These are phyloP conservation scores for Scenedesmus sp. DNA, from an alignment of 163 green algal genomes.

Conservation along the genomic window DNA sequence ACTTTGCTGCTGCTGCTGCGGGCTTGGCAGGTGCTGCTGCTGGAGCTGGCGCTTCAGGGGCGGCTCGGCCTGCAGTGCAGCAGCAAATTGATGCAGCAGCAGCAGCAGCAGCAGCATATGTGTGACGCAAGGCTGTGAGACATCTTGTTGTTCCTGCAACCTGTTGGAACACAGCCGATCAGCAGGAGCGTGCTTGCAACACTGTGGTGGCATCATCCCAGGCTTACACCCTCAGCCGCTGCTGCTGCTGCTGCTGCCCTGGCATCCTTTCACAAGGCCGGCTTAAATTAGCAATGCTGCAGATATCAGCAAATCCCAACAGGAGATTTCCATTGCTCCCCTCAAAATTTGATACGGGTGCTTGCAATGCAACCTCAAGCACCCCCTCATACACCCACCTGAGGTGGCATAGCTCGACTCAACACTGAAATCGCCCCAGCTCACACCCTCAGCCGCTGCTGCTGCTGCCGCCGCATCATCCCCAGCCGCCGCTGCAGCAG, in stretches of 20 bases:
- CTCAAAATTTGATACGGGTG: not conserved
- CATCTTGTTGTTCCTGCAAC: too few relatives aligned
- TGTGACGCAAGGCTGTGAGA: too few relatives aligned
- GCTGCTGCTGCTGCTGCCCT: not conserved
- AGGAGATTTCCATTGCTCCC: too few relatives aligned
- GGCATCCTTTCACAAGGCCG: too few relatives aligned
- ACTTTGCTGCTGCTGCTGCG: slow-evolving; percentile 12
- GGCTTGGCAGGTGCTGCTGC: not conserved
- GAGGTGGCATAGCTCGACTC: slow-evolving; percentile 19
- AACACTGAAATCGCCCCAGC: slow-evolving; percentile 33
- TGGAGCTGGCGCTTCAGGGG: not conserved
- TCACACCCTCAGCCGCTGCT: slow-evolving; percentile 1
- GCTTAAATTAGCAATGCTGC: too few relatives aligned
- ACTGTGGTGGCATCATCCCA: not conserved
- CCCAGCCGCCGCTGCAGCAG: slow-evolving; percentile 26
- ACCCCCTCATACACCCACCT: not conserved
- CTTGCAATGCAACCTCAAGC: not conserved
- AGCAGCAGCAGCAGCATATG: too few relatives aligned
- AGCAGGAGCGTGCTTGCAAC: not conserved
- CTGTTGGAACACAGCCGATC: too few relatives aligned
- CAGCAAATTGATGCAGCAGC: not conserved
- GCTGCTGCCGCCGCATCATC: not conserved
- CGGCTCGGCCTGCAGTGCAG: not conserved
- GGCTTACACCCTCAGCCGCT: not conserved
- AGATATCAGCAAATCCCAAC: too few relatives aligned